Evolutionary conservation across 2,329 filamentous ascomycete genomes (phyloP), one percentile per base, ranked within the genome.

Genomic region (Curvularia lunata): DNA sequence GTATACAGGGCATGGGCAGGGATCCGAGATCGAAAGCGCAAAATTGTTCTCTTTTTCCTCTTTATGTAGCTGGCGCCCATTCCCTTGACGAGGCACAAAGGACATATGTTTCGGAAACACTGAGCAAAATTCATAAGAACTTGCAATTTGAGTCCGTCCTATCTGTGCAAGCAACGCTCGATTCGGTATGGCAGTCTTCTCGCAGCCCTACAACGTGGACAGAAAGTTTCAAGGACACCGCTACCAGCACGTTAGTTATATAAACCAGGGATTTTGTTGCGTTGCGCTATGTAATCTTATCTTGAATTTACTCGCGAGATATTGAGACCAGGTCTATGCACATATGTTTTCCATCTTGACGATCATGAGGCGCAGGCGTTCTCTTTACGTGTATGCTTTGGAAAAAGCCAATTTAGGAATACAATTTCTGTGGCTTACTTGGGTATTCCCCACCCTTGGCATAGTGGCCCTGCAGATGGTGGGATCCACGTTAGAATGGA

Each of bases 41-140:
- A 23, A 62, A 64, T 10, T 64, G 62, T 46, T 34, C 56, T 25
- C 53, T 64, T 40, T 64, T 64, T n/a, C 59, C 62, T n/a, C 37
- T 64, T 1, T 64, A 57, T 45, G 54, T 64, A 8, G 62, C 62
- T 12, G 62, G 62, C 21, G 59, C 55, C 6, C 62, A 64, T 48
- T 28, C 54, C 6, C 43, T 56, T 18, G 34, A 46, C 16, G 56
- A 56, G 16, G 21, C 27, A 23, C 58, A 60, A 18, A 52, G 48
- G 32, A 28, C 21, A 3, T 52, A 30, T 46, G 42, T 62, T 18
- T 49, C 45, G 32, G 30, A 59, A 4, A 59, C 43, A 37, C 42
- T 62, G 21, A 47, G 53, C 25, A 52, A 50, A 5, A 62, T 63
- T 8, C 54, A 63, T 32, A 48, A 53, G 19, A 59, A 59, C 27